Conservation (phyloP, 2,329 filamentous ascomycete genomes). For the Alternaria sp. region DNA sequence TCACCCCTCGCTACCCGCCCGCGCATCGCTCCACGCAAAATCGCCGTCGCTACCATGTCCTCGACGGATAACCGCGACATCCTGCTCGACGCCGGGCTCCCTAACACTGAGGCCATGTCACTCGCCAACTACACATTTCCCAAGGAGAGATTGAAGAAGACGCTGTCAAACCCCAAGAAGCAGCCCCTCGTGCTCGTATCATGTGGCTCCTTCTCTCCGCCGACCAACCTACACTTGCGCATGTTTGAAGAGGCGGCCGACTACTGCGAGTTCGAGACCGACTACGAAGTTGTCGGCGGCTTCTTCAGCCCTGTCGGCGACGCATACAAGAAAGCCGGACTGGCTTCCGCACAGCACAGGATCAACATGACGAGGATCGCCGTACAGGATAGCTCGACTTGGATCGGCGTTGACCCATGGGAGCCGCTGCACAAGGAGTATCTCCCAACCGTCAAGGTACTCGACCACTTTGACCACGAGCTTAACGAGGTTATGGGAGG, state of each 20-base stretch:
- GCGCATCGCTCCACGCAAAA: background rate
- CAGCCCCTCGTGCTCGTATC: slow-evolving; percentile 72
- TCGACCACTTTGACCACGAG: slow-evolving; percentile 90
- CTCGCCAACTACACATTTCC: slow-evolving; percentile 67
- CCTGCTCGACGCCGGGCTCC: slow-evolving; percentile 31
- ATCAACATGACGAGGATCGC: slow-evolving; percentile 88
- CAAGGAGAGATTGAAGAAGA: slow-evolving; percentile 62
- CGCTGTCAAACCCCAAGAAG: slow-evolving; percentile 62
- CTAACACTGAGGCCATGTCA: slow-evolving; percentile 37
- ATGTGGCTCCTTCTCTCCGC: slow-evolving; percentile 74
- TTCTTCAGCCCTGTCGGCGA: slow-evolving; percentile 81
- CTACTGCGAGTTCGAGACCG: slow-evolving; percentile 70
- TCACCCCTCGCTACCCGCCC: slow-evolving; percentile 10
- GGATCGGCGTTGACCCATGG: slow-evolving; percentile 54
- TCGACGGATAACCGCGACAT: slow-evolving; percentile 28
- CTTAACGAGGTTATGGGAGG: slow-evolving; percentile 82
- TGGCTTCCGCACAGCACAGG: slow-evolving; percentile 74
- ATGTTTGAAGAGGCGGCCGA: slow-evolving; percentile 90
- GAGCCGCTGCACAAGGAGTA: slow-evolving; percentile 87
- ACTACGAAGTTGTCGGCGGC: slow-evolving; percentile 85
- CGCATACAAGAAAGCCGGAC: slow-evolving; percentile 79
- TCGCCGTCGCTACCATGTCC: slow-evolving; percentile 27
- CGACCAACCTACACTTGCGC: slow-evolving; percentile 77
- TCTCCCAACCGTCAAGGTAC: slow-evolving; percentile 83
- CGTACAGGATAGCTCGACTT: slow-evolving; percentile 67